These are phyloP conservation scores for Rhizopogon sp. DNA, from an alignment of 768 basidiomycete species.

Conservation along the genomic window DNA sequence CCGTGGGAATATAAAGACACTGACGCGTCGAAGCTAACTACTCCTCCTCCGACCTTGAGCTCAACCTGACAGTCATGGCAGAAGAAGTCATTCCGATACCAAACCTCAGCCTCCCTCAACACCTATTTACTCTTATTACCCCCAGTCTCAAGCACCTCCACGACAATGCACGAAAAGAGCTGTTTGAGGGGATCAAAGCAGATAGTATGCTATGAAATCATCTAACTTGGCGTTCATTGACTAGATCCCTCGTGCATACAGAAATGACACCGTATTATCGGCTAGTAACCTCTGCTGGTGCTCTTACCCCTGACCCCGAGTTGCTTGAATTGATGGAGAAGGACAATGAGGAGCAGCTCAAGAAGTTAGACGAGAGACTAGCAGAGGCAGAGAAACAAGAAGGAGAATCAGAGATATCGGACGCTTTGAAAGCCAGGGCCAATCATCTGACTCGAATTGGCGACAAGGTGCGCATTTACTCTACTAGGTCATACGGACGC, in stretches of 20 bases:
- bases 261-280: constrained; percentile 89
- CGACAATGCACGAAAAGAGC: constrained; percentile 53
- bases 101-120: constrained; percentile 77
- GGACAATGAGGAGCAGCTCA: constrained; percentile 68
- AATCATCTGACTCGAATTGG: constrained; percentile 87
- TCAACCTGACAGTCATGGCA: constrained; percentile 46
- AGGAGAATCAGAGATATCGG: constrained; percentile 91
- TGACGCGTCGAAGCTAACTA: constrained; percentile 28
- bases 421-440: constrained; percentile 79
- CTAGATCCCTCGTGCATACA: constrained; percentile 23
- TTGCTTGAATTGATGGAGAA: constrained; percentile 33
- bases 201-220: constrained; percentile 54
- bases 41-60: too few species aligned
- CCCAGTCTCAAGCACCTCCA: constrained; percentile 60
- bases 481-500: background rate
- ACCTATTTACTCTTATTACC: constrained; percentile 68
- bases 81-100: constrained; percentile 88
- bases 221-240: background rate
- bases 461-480: constrained; percentile 47
- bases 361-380: constrained; percentile 70
- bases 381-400: constrained; percentile 86
- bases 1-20: constrained; percentile 24
- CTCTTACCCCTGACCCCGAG: constrained; percentile 37
- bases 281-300: constrained; percentile 45
- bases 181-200: constrained; percentile 71